Evolutionary conservation across 163 green algal genomes (phyloP), one percentile per base, ranked within the genome.

Genomic region (Scenedesmus sp.): DNA sequence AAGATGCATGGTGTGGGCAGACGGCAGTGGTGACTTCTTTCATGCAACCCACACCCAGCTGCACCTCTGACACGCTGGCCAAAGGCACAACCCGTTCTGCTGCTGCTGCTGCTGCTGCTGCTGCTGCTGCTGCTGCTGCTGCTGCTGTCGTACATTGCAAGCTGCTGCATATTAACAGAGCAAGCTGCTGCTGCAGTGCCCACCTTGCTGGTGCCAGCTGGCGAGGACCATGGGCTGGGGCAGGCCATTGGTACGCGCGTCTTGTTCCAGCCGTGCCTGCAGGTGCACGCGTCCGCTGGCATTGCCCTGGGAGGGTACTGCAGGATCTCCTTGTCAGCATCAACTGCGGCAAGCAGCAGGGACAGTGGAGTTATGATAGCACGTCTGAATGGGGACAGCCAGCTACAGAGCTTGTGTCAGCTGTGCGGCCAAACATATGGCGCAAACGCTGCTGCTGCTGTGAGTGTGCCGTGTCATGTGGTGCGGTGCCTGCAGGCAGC

Each of bases 211-310:
- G 57, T 81, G 77, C 84, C 90, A 56, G 85, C 90, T 5, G 57
- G 20, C 20, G 8, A 59, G 15, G 64, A 59, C 90, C 90, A 93
- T 18, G 90, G 90, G 85, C 79, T 90, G 57, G 85, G 85, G 60
- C 90, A 91, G 7, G 55, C 60, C 76, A 88, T 88, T 4, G 76
- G 55, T 55, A 90, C 62, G 23, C 85, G 76, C 1, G 62, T 55
- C n/a, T 85, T 88, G 64, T 84, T 76, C 62, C 26, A 85, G 56
- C 57, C 59, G 20, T 90, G 79, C 23, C 90, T 57, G 87, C 90
- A 93, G 1, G 85, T 81, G 77, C 90, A 93, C 12, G 90, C 85
- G 57, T 79, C 90, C 2, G 85, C 46, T 52, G 90, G 90, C 90
- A 93, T 88, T 2, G 90, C 20, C 57, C 79, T 64, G 9, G 86